Evolutionary conservation across 257 asterid genomes (phyloP), one percentile per base, ranked within the genome.

Genomic region (Galeopsis tetrahit): DNA sequence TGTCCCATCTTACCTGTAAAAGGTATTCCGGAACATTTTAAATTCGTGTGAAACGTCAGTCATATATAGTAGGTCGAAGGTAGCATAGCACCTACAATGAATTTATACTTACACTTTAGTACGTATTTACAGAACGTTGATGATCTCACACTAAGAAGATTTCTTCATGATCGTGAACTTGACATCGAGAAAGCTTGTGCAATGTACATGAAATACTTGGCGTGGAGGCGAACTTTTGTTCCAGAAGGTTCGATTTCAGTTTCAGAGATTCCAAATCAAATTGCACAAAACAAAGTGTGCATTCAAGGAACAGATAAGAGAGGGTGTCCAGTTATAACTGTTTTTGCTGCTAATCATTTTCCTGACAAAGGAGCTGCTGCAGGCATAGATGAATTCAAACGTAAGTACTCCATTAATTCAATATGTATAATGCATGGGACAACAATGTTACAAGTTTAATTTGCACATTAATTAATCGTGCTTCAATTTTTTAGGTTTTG

Each of bases 131-230:
- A 51, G 58, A n/a, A 15, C 9, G 58, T 15, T 14, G 58, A 51
- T 58, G 93, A 94, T 66, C 49, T 40, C 2, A 77, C 90, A 31
- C 58, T 94, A 46, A 68, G 88, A 81, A 82, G 97, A 34, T 94
- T 94, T 73, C 98, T 94, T 17, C 86, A 91, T 7, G 97, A 96
- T 2, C 90, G 98, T 0, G 85, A 85, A 68, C 85, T 77, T 0
- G 83, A 86, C 69, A 61, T 86, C 40, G 87, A 87, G 68, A 89
- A 84, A 79, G 95, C 93, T 44, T 79, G 85, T 0, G 32, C 49
- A 2, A 91, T 94, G 99, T 73, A 86, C 33, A 51, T 76, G 55
- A 90, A 89, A 7, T 83, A 82, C 77, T 64, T 71, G 1, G 79
- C 53, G 62, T 94, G 99, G 99, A 87, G 91, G 64, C 81, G 72